Evolutionary conservation across 2,329 filamentous ascomycete genomes (phyloP), one percentile per base, ranked within the genome.

Genomic region (Botryotinia narcissicola): DNA sequence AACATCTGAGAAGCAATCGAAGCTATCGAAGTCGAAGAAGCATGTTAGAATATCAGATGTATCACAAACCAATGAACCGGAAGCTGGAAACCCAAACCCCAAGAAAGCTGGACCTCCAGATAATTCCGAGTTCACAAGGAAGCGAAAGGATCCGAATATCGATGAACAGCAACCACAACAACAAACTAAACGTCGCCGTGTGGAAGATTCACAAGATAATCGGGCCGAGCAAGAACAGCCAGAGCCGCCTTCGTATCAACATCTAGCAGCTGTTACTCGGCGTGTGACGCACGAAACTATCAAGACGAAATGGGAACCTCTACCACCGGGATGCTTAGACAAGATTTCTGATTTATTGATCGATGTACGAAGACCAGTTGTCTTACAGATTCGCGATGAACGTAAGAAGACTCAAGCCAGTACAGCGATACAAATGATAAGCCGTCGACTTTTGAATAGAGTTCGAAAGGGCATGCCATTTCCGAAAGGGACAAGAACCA

Each of bases 221-320:
- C 64, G 40, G 46, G 29, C 48, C 35, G 44, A 69, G 22, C 35
- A 57, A 35, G 62, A 73, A 12, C 74, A 76, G 62, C 37, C 71
- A 18, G 73, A 78, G 5, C 46, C 64, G 7, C 73, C 73, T 59
- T 44, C 57, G 75, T 89, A 87, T 79, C 84, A 85, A 62, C 86
- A 88, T 76, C 82, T 91, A 67, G 83, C 84, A 10, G 81, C 87
- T 22, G 84, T 84, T 44, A 86, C 84, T 20, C 86, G 85, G 51
- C 84, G 84, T 60, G 84, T 93, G 61, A 87, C 89, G n/a, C 87
- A 86, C 75, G 86, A 87, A 42, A 87, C 86, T 54, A 92, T 97
- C 73, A 86, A 92, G 60, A 83, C 90, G 60, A 93, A 91, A 79
- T 94, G 91, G 91, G 83, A 85, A 4, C 84, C 87, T 9, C 84